Evolutionary conservation across 2,329 filamentous ascomycete genomes (phyloP).

Genomic region (Fusarium tricinctum): DNA sequence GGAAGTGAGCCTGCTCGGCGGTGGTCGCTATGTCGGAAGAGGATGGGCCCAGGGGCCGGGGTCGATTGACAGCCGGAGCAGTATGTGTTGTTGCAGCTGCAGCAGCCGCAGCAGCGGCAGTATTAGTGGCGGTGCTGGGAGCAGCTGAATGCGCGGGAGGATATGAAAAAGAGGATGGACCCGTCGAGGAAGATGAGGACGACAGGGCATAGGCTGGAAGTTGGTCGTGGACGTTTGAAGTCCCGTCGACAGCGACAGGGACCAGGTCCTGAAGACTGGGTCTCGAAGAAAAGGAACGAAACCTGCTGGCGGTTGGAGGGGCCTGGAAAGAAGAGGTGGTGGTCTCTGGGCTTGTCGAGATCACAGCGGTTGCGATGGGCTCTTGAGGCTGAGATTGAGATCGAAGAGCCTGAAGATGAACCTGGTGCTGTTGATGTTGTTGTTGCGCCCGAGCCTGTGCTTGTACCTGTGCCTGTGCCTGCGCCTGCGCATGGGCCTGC

Average conservation of each 20-base stretch:
- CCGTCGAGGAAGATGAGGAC: conserved; percentile 38
- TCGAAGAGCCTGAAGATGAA: conserved; percentile 27
- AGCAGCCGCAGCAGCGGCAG: conserved; percentile 6
- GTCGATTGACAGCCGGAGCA: conserved; percentile 34
- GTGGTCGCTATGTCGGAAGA: conserved; percentile 41
- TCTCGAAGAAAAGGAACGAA: conserved; percentile 42
- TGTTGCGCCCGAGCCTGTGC: background rate
- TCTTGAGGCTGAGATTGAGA: conserved; percentile 38
- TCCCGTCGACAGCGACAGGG: conserved; percentile 36
- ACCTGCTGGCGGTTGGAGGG: conserved; percentile 37
- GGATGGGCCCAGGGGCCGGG: conserved; percentile 45
- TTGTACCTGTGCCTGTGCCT: conserved; percentile 15
- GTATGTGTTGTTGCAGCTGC: conserved; percentile 21
- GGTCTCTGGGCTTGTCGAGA: conserved; percentile 16
- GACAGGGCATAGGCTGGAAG: conserved; percentile 39
- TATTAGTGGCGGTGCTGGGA: background rate
- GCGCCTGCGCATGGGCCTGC: conserved; percentile 24
- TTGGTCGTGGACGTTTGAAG: conserved; percentile 29
- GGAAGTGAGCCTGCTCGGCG: conserved; percentile 42
- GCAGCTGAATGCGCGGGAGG: conserved; percentile 30
- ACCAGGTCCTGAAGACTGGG: conserved; percentile 43
- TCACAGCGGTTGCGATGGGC: conserved; percentile 6
- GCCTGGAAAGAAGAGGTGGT: conserved; percentile 28
- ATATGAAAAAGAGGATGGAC: conserved; percentile 41
- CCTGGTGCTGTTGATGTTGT: conserved; percentile 9